Conservation (phyloP, 192 early-diverging fungal genomes). For the Mortierella claussenii region DNA sequence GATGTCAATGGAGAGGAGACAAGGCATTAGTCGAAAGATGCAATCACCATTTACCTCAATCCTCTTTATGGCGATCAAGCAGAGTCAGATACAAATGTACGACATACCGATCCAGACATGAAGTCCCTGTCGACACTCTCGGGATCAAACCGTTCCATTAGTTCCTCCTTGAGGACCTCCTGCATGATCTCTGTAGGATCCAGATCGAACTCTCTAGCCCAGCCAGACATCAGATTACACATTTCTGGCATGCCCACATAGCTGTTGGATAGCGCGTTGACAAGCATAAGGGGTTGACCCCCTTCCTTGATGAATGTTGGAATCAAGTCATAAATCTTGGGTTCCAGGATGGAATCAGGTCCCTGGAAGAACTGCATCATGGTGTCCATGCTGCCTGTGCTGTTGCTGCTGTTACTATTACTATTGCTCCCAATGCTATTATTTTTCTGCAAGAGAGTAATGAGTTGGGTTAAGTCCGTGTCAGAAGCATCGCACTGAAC, state of each 20-base stretch:
- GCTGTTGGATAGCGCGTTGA: constrained; percentile 59
- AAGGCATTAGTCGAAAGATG: too few relatives aligned
- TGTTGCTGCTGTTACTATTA: constrained; percentile 1
- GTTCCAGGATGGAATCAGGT: constrained; percentile 62
- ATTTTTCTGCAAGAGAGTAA: not conserved
- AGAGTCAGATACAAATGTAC: too few relatives aligned
- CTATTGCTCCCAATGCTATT: constrained; percentile 4
- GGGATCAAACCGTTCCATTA: constrained; percentile 72
- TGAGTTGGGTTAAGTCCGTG: too few relatives aligned
- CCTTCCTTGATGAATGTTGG: constrained; percentile 53
- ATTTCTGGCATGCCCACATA: constrained; percentile 64
- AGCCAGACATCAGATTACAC: constrained; percentile 61
- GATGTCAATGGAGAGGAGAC: too few relatives aligned
- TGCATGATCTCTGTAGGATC: constrained; percentile 56
- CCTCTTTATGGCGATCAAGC: too few relatives aligned
- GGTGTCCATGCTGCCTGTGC: constrained; percentile 4
- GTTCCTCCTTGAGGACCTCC: constrained; percentile 63
- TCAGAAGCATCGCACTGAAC: too few relatives aligned
- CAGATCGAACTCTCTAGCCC: constrained; percentile 52
- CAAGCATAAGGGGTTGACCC: constrained; percentile 62
- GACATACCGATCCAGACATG: constrained; percentile 50
- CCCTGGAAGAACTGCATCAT: constrained; percentile 43
- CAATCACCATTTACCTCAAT: too few relatives aligned
- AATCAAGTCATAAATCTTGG: constrained; percentile 51
- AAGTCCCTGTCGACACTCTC: constrained; percentile 63